Base-by-base conservation (phyloP, 2,329 filamentous ascomycete genomes). In the Biscogniauxia mediterranea region DNA sequence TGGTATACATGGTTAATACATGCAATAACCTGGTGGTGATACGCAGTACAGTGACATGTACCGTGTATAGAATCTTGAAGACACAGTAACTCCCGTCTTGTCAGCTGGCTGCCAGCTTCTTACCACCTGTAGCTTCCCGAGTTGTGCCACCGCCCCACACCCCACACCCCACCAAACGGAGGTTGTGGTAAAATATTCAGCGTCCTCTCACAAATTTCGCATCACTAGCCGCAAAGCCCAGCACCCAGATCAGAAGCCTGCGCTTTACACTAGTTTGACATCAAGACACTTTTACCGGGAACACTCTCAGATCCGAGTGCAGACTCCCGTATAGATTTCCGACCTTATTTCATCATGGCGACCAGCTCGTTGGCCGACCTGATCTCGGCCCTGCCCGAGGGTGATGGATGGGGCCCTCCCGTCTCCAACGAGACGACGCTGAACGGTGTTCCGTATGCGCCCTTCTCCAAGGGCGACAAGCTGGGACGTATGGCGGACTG, bases 401-500 rank as follows among this genome's bases (percentile, higher is more conserved):
- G 89, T 74, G 89, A 92, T 72, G 86, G 88, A 78, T 99, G 95
- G 95, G 95, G 95, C 63, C 94, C 94, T 58, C 78, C 90, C 64
- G 86, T 90, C 69, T 90, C 93, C 63, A 87, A 81, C 71, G 92
- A 97, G 77, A 96, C 92, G 66, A 97, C 91, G 64, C 86, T 98
- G 72, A 89, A 96, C 76, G 95, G 95, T 75, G 92, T 98, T 55
- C 95, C 95, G 49, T 99, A 97, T 78, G 95, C 95, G 71, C 95
- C 95, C 64, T 99, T 95, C 83, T 97, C 93, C 69, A 99, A 99
- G 81, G 93, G 92, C 76, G 95, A 99, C 83, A 98, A 97, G 85
- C 84, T 99, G 63, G 95, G 95, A 74, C 93, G 95, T 77, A 98
- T 99, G 93, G 95, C 95, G 64, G 95, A 99, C 83, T 99, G 95